Evolutionary conservation across 306 rosid genomes (phyloP).

Genomic region (Mucuna pruriens): DNA sequence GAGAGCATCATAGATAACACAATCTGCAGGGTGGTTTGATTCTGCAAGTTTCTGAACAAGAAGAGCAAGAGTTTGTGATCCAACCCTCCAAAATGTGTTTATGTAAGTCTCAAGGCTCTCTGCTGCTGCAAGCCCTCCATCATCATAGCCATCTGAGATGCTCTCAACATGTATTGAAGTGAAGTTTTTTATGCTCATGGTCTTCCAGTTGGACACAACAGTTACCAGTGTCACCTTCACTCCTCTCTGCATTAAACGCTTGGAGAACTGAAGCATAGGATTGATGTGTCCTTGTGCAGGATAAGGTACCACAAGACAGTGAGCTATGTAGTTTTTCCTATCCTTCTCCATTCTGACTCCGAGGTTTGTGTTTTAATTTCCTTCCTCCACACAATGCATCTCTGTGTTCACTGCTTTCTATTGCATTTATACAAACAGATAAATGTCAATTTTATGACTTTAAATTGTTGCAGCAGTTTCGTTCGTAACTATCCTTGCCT

Average conservation of each 20-base stretch:
- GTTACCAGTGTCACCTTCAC: conserved; percentile 43
- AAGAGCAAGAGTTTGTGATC: conserved; percentile 33
- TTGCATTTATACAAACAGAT: too few species aligned
- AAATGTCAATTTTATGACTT: too few species aligned
- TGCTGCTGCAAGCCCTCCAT: conserved; percentile 30
- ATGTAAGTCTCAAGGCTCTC: conserved; percentile 36
- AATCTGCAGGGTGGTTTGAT: conserved; percentile 27
- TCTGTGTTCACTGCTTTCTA: too few species aligned
- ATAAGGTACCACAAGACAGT: conserved; percentile 44
- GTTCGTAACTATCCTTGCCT: too few species aligned
- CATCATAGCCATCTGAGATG: conserved; percentile 53
- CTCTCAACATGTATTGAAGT: conserved; percentile 38
- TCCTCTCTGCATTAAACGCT: conserved; percentile 45
- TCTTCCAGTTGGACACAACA: conserved; percentile 29
- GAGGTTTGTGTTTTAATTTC: too few species aligned
- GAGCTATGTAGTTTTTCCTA: conserved; percentile 30
- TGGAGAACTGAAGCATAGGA: conserved; percentile 55
- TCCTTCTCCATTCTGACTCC: conserved; percentile 20
- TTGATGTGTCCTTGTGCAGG: conserved; percentile 55
- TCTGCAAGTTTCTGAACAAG: conserved; percentile 35
- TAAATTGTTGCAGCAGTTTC: too few species aligned
- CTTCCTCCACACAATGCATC: too few species aligned
- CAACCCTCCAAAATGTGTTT: conserved; percentile 27
- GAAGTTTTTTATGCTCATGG: neutral
- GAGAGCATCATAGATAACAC: conserved; percentile 49